These are phyloP conservation scores for Gaillardinia entomophila DNA, from an alignment of 805 yeast genomes.

Conservation along the genomic window DNA sequence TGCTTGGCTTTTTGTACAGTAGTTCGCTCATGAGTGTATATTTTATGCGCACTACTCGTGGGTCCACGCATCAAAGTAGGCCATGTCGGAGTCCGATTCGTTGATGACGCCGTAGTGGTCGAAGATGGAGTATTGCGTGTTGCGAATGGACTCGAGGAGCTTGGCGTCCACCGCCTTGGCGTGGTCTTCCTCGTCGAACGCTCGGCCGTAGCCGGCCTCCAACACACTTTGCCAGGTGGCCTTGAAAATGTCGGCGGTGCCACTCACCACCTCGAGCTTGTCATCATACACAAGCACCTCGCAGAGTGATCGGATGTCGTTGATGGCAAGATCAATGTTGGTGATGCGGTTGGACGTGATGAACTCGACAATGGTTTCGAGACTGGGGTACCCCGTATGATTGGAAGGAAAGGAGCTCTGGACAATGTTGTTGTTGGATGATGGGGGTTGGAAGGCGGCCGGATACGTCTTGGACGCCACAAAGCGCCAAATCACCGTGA, in stretches of 20 bases:
- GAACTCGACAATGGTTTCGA: constrained; percentile 71
- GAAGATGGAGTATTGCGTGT: constrained; percentile 32
- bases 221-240: constrained; percentile 82
- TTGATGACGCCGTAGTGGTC: constrained; percentile 36
- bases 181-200: constrained; percentile 15
- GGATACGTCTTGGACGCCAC: constrained; percentile 76
- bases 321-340: constrained; percentile 66
- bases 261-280: constrained; percentile 58
- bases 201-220: constrained; percentile 55
- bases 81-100: constrained; percentile 31
- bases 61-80: constrained; percentile 47
- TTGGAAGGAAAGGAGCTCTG: constrained; percentile 53
- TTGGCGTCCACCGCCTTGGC: constrained; percentile 4
- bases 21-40: too few relatives aligned
- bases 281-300: constrained; percentile 87
- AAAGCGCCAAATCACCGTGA: constrained; percentile 84
- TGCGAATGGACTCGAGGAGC: constrained; percentile 5
- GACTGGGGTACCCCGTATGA: constrained; percentile 59
- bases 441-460: constrained; percentile 49
- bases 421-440: constrained; percentile 25
- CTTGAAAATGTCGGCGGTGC: constrained; percentile 56
- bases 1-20: too few relatives aligned
- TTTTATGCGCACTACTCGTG: constrained; percentile 7
- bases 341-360: constrained; percentile 70
- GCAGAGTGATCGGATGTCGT: constrained; percentile 76